Percentiles rank a stretch among this genome's conserved stretches.
Evolutionary conservation across 78 protist genomes (phyloP).

Genomic region (slime mould (Dictyostelium discoideum)): DNA sequence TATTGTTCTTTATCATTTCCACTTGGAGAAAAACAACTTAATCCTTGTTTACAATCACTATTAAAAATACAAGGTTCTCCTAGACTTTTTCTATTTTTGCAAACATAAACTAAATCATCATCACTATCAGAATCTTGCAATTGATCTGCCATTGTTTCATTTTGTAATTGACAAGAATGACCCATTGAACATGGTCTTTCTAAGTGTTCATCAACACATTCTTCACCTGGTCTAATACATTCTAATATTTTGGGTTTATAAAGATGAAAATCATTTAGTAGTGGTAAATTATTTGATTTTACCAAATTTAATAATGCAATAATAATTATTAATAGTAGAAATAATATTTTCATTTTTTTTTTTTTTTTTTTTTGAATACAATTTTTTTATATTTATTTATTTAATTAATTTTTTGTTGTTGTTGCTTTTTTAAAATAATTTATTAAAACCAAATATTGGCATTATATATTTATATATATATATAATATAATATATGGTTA

Average conservation of each 20-base stretch:
- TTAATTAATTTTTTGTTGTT: too few species aligned
- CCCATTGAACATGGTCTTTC: background rate
- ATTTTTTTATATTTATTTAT: too few species aligned
- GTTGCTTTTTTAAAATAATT: background rate
- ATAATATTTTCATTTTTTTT: background rate
- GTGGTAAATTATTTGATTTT: background rate
- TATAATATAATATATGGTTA: background rate
- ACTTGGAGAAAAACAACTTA: background rate
- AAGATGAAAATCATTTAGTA: background rate
- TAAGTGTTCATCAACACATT: background rate
- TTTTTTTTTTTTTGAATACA: too few species aligned
- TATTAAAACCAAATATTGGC: background rate
- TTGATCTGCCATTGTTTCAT: background rate
- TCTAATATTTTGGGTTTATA: background rate
- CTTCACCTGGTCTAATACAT: background rate
- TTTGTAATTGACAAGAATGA: background rate
- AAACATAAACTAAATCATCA: background rate
- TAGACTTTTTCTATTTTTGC: background rate
- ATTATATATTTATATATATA: too few species aligned
- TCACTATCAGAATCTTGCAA: background rate
- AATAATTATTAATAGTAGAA: too few species aligned
- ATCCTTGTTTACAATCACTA: background rate
- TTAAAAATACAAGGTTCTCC: background rate
- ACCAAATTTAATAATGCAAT: background rate
- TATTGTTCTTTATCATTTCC: background rate